These are phyloP conservation scores for Fusarium xyrophilum DNA, from an alignment of 2,329 filamentous ascomycete species.

Conservation along the genomic window DNA sequence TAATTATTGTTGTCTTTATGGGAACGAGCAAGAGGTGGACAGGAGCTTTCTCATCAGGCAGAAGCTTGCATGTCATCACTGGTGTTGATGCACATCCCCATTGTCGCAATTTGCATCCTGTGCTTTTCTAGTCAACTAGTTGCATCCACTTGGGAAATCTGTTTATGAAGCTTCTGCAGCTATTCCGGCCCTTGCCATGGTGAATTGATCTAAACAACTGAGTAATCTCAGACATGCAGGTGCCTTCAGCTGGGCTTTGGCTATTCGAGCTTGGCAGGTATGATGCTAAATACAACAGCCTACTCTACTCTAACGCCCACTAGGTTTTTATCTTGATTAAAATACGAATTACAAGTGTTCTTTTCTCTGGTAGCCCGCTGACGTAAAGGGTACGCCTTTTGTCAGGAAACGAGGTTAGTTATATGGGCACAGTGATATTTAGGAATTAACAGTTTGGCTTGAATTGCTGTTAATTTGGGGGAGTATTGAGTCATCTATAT, in stretches of 20 bases:
- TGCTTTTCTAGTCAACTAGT: constrained; percentile 30
- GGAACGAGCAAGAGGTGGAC: constrained; percentile 1
- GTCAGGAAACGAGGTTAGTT: not conserved
- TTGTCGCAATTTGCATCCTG: constrained; percentile 30
- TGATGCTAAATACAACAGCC: not conserved
- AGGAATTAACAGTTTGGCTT: not conserved
- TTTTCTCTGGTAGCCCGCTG: not conserved
- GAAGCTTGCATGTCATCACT: constrained; percentile 35
- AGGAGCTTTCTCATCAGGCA: constrained; percentile 2
- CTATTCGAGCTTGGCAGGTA: not conserved
- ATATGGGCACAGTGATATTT: not conserved
- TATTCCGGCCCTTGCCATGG: not conserved
- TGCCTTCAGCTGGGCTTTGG: not conserved
- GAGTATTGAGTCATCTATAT: not conserved
- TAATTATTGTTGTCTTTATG: constrained; percentile 25
- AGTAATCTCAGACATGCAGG: not conserved
- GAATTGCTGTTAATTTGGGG: not conserved
- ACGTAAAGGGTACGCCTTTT: not conserved
- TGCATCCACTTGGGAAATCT: constrained; percentile 17
- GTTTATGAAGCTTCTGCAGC: constrained; percentile 13
- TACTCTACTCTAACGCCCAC: not conserved
- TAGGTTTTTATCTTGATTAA: not conserved
- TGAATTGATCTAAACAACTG: not conserved
- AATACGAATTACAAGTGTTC: not conserved
- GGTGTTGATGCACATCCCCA: constrained; percentile 33